Evolutionary conservation across 129 eudicot genomes (phyloP).

Genomic region (Chrysanthemum seticuspe): DNA sequence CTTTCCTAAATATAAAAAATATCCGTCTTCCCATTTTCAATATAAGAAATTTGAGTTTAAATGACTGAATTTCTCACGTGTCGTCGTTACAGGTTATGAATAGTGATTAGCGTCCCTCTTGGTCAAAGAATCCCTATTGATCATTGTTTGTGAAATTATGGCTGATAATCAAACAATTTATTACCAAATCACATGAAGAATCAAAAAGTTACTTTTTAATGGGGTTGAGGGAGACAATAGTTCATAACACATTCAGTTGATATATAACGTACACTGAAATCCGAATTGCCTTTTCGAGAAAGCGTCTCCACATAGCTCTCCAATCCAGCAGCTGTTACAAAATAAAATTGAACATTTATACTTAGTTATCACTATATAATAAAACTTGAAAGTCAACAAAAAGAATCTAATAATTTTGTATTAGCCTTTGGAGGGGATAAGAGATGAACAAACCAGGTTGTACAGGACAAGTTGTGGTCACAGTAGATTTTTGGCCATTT

Average conservation of each 20-base stretch:
- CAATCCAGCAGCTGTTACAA: slow-evolving; percentile 70
- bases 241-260: background rate
- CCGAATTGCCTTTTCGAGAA: slow-evolving; percentile 62
- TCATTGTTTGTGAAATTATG: background rate
- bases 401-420: background rate
- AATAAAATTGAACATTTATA: background rate
- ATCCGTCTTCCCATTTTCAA: no score
- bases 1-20: background rate
- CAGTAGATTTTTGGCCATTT: slow-evolving; percentile 64
- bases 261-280: slow-evolving; percentile 64
- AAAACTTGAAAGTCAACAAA: background rate
- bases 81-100: no score
- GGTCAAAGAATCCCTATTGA: no score
- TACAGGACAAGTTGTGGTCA: slow-evolving; percentile 67
- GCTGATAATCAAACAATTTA: background rate
- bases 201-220: background rate
- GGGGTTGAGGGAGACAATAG: background rate
- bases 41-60: no score
- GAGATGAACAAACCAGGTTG: slow-evolving; percentile 64
- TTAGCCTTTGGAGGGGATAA: background rate
- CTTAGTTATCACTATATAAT: slow-evolving; percentile 8
- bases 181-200: no score
- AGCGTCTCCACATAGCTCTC: slow-evolving; percentile 69
- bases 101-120: no score
- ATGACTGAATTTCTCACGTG: no score